Conservation (phyloP, 75 land plant genomes). For the Chamaecyparis obtusa region DNA sequence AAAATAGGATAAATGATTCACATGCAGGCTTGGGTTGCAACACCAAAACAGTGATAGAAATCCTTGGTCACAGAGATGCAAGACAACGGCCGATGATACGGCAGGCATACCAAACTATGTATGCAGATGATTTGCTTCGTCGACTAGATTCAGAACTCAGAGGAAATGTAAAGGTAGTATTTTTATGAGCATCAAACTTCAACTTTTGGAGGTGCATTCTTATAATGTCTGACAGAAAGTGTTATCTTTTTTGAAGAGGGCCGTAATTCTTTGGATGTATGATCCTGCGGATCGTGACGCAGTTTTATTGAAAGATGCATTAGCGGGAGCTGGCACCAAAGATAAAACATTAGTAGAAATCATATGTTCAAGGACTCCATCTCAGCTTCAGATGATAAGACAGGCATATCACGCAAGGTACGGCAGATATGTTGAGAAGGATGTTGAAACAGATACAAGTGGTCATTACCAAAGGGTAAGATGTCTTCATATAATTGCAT, state of each 20-base stretch:
- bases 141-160: conserved; percentile 54
- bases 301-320: conserved; percentile 41
- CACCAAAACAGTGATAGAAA: conserved; percentile 37
- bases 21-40: conserved; percentile 63
- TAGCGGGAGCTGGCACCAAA: conserved; percentile 37
- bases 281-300: conserved; percentile 77
- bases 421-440: conserved; percentile 50
- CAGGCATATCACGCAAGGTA: conserved; percentile 55
- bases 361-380: conserved; percentile 67
- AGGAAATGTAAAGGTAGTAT: conserved; percentile 42
- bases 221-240: neutral
- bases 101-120: conserved; percentile 47
- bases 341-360: conserved; percentile 59
- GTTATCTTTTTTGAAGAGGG: conserved; percentile 38
- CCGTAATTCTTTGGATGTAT: conserved; percentile 65
- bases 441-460: conserved; percentile 35
- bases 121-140: conserved; percentile 36
- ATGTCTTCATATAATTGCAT: neutral
- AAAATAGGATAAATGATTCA: neutral
- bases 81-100: conserved; percentile 47
- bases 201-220: neutral
- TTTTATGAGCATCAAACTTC: neutral
- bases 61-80: conserved; percentile 63
- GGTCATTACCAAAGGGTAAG: conserved; percentile 61
- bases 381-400: conserved; percentile 63